Conservation (phyloP, 2,329 filamentous ascomycete genomes). For the Colletotrichum camelliae region DNA sequence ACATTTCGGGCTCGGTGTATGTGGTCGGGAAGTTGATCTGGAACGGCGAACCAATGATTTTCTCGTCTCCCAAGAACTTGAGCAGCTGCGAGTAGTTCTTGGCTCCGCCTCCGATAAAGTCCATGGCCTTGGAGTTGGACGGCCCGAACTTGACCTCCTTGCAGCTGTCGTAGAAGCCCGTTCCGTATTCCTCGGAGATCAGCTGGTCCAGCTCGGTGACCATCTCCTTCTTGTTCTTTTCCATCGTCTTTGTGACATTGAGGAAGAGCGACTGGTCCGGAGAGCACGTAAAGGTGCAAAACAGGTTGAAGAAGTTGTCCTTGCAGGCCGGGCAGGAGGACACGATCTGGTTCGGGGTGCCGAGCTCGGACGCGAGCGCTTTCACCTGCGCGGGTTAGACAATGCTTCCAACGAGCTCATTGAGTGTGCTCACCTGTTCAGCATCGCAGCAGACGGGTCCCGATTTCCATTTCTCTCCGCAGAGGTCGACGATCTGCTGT, state of each 20-base stretch:
- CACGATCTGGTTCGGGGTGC: constrained; percentile 87
- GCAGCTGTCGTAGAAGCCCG: constrained; percentile 94
- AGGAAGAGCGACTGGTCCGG: constrained; percentile 95
- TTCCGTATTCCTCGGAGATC: constrained; percentile 82
- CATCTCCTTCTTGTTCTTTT: constrained; percentile 59
- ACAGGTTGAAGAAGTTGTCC: constrained; percentile 97
- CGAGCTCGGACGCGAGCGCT: constrained; percentile 81
- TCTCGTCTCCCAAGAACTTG: constrained; percentile 93
- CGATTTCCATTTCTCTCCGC: constrained; percentile 84
- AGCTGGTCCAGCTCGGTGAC: constrained; percentile 92
- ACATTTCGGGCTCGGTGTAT: constrained; percentile 72
- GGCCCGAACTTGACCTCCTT: constrained; percentile 99
- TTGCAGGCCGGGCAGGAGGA: constrained; percentile 96
- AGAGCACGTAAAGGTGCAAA: constrained; percentile 98
- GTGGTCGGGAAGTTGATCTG: constrained; percentile 89
- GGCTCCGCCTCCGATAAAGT: constrained; percentile 93
- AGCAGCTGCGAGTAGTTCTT: constrained; percentile 88
- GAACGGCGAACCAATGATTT: constrained; percentile 89
- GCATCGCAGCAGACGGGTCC: constrained; percentile 84
- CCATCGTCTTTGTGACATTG: constrained; percentile 81
- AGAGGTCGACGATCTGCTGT: constrained; percentile 81
- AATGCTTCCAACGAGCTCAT: not conserved
- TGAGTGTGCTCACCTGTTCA: constrained; percentile 66
- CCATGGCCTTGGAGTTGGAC: constrained; percentile 91
- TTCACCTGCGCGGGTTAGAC: constrained; percentile 64